Percentiles rank a stretch among this genome's conserved stretches.
phyloP scores from a whole-genome alignment of 768 basidiomycete genomes.

The Sistotremastrum suecicum region DNA sequence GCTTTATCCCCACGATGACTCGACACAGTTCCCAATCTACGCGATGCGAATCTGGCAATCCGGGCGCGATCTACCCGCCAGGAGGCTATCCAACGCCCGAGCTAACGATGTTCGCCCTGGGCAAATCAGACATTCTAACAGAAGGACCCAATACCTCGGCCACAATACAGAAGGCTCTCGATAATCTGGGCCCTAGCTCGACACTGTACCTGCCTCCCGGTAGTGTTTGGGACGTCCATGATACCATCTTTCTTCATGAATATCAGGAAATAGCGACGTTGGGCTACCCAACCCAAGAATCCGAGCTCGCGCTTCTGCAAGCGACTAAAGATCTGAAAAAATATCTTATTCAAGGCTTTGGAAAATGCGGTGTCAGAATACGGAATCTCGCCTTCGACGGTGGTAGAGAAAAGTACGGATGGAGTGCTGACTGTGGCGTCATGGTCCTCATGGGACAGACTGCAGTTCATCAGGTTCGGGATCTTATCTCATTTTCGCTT shows the following conservation, averaged over 20 bases:
- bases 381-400: constrained; percentile 12
- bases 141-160: constrained; percentile 3
- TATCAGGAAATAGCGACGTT: constrained; percentile 12
- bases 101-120: constrained; percentile 3
- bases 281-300: constrained; percentile 10
- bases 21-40: no score
- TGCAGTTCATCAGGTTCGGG: constrained; percentile 8
- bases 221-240: constrained; percentile 7
- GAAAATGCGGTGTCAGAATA: constrained; percentile 7
- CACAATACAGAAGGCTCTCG: constrained; percentile 10
- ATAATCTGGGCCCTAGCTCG: constrained; percentile 8
- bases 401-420: constrained; percentile 10
- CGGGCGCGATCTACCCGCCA: constrained; percentile 5
- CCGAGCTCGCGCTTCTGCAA: constrained; percentile 10
- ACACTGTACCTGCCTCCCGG: constrained; percentile 11
- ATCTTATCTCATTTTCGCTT: neutral
- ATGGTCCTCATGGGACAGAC: constrained; percentile 10
- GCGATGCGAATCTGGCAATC: neutral
- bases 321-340: constrained; percentile 6
- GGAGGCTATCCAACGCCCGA: constrained; percentile 7
- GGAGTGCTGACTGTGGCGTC: constrained; percentile 8
- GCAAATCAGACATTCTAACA: neutral
- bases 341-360: constrained; percentile 6
- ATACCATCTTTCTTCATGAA: constrained; percentile 6
- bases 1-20: no score